phyloP scores from a whole-genome alignment of 2,329 filamentous ascomycete genomes.

The Cladophialophora chaetospira region DNA sequence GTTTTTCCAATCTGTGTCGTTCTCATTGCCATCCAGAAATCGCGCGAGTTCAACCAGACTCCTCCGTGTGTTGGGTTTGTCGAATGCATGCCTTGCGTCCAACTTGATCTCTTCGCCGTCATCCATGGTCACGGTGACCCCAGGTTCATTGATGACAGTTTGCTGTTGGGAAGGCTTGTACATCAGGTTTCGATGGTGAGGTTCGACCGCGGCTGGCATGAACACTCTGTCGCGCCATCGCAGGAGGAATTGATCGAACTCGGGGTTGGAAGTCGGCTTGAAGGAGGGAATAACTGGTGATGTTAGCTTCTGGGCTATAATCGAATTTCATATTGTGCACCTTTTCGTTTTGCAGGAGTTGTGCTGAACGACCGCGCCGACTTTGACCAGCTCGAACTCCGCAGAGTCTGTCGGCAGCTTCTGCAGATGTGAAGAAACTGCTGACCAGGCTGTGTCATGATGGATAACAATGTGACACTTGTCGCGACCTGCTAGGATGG shows the following conservation, averaged over 20 bases:
- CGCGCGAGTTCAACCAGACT: slow-evolving; percentile 36
- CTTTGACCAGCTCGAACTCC: slow-evolving; percentile 32
- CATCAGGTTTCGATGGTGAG: slow-evolving; percentile 43
- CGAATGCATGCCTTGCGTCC: slow-evolving; percentile 39
- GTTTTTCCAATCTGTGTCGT: slow-evolving; percentile 41
- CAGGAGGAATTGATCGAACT: slow-evolving; percentile 45
- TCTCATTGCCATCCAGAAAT: slow-evolving; percentile 41
- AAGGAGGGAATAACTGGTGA: slow-evolving; percentile 43
- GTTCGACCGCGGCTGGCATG: slow-evolving; percentile 44
- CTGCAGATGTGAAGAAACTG: slow-evolving; percentile 43
- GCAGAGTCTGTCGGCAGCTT: slow-evolving; percentile 30
- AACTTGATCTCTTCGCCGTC: slow-evolving; percentile 44
- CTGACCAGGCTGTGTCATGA: slow-evolving; percentile 45
- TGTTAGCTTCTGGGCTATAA: slow-evolving; percentile 4
- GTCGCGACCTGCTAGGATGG: too few relatives aligned
- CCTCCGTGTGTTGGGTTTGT: slow-evolving; percentile 40
- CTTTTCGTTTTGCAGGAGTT: slow-evolving; percentile 25
- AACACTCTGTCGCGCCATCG: slow-evolving; percentile 48
- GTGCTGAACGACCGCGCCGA: slow-evolving; percentile 29
- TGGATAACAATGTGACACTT: not conserved
- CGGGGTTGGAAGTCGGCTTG: slow-evolving; percentile 41
- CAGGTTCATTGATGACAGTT: slow-evolving; percentile 42
- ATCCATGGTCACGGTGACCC: slow-evolving; percentile 44
- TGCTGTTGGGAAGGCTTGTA: slow-evolving; percentile 42
- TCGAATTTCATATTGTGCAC: slow-evolving; percentile 6